Conservation (phyloP, 805 yeast genomes). For the Spathaspora arborariae region DNA sequence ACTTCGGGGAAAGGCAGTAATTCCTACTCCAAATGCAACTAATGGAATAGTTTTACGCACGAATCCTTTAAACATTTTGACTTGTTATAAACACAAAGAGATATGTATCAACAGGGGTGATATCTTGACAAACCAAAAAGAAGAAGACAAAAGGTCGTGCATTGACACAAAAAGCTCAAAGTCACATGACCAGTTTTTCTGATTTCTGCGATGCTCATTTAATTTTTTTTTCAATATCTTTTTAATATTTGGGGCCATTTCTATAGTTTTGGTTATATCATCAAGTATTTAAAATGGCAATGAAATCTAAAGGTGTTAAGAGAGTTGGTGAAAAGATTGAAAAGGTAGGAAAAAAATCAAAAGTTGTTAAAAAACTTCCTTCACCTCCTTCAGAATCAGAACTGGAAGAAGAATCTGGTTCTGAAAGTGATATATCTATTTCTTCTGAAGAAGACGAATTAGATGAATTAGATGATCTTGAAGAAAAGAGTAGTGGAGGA, state of each 20-base stretch:
- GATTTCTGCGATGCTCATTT: constrained; percentile 1
- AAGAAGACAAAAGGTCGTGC: not conserved
- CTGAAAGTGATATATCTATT: constrained; percentile 12
- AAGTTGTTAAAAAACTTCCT: constrained; percentile 26
- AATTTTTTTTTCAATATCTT: constrained; percentile 1
- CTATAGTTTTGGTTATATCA: constrained; percentile 1
- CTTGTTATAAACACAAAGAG: too few relatives aligned
- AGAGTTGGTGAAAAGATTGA: constrained; percentile 18
- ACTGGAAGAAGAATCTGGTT: constrained; percentile 12
- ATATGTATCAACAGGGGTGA: too few relatives aligned
- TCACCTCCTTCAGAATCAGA: constrained; percentile 13
- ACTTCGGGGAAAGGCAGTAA: constrained; percentile 23
- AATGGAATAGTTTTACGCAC: constrained; percentile 25
- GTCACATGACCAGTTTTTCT: not conserved
- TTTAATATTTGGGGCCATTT: constrained; percentile 1
- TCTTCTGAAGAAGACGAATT: constrained; percentile 17
- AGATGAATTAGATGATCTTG: constrained; percentile 24
- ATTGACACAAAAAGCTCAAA: not conserved
- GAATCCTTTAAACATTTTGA: constrained; percentile 28
- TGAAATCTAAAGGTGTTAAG: constrained; percentile 27
- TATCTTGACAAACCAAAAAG: not conserved
- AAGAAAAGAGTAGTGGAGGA: constrained; percentile 6
- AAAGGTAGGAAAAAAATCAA: constrained; percentile 20
- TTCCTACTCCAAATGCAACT: constrained; percentile 28
- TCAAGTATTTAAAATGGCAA: constrained; percentile 13